Conservation (phyloP, 768 basidiomycete species). For the Termitomyces sp. region DNA sequence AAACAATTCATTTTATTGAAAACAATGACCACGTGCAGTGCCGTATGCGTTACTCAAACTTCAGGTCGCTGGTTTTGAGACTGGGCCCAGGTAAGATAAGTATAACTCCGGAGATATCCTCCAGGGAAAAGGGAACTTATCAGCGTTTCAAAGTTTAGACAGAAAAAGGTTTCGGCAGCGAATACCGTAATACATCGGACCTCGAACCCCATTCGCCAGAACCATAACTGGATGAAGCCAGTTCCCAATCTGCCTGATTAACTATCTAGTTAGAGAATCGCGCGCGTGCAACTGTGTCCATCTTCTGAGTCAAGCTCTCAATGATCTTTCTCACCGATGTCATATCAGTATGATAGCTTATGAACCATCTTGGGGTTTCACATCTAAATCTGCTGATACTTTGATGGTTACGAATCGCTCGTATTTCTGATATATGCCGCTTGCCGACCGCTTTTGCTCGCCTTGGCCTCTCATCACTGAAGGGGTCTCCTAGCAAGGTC, state of each 20-base stretch:
- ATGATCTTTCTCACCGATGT: neutral
- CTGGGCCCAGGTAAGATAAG: neutral
- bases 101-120: neutral
- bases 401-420: slow-evolving; percentile 1
- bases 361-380: neutral
- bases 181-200: neutral
- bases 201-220: neutral
- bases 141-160: neutral
- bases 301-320: neutral
- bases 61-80: neutral
- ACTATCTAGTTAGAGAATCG: neutral
- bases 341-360: neutral
- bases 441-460: neutral
- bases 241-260: neutral
- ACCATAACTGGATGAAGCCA: neutral
- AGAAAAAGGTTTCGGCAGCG: neutral
- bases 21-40: neutral
- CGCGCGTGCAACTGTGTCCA: neutral
- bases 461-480: neutral
- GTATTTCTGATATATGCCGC: neutral
- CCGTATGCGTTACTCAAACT: neutral
- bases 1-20: too few relatives aligned
- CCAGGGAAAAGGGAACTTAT: neutral
- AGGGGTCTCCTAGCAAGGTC: neutral
- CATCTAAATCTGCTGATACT: neutral